Evolutionary conservation across 371 early-diverging fungal species (phyloP), one percentile per base, ranked within the genome.

Genomic region (Mortierella sp.): DNA sequence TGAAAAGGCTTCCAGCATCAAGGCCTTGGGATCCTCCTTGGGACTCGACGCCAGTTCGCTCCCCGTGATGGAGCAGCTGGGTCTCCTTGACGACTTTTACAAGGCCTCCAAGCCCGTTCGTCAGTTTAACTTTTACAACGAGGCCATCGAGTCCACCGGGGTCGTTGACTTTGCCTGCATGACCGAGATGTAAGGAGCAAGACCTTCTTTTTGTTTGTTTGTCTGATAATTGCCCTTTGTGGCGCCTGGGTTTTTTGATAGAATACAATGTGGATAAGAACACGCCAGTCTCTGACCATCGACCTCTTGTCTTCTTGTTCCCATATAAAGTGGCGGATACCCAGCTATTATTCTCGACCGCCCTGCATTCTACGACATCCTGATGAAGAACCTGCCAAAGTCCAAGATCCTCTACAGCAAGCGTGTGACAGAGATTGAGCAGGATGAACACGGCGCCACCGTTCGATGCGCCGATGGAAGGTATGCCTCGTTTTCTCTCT

Each of bases 81-180:
- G 80, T 47, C 71, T 86, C 45, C 47, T 82, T 3, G 78, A 82
- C 19, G 87, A 86, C 52, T 86, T 86, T 47, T n/a, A 75, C 21
- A 68, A 70, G 54, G 82, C 73, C 0, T 82, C 82, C 57, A 86
- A 82, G 65, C 78, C 87, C 9, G 87, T 86, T 16, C 68, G 87
- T 10, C 78, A 80, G 50, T 86, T 86, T 78, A 86, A 86, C 80
- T 86, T 86, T 78, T 86, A 86, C 55, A 82, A 80, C 68, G 87
- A 86, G 73, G 58, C 52, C 3, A 74, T 76, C 38, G 57, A 82
- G 70, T 26, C 79, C 47, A 76, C 75, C 10, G 86, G 86, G 8
- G 24, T 72, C 50, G 82, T 85, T 42, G 87, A 86, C 73, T 86
- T 86, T 48, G 72, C 87, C 7, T 77, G 75, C 76, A 76, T 86